A percentile compares a stretch with the other conserved stretches of the same genome.
Conservation (phyloP, 176 grass and related monocot species). For the Thinopyrum elongatum region DNA sequence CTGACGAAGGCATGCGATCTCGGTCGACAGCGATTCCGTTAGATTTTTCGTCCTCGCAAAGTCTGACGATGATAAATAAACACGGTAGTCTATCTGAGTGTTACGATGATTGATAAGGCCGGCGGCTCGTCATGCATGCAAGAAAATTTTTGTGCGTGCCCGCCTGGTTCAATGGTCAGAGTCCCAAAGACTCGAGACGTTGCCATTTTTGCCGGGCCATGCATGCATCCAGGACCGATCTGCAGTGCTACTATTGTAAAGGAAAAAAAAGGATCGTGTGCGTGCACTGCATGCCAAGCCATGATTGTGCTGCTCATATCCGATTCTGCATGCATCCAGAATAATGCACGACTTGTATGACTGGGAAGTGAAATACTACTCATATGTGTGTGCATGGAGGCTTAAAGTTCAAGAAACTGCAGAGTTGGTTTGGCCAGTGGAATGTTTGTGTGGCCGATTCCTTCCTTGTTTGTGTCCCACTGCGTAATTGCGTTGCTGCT, state of each 20-base stretch:
- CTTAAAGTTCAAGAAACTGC: conserved; percentile 22
- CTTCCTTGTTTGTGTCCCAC: background rate
- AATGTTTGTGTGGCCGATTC: conserved; percentile 3
- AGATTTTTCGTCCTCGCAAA: background rate
- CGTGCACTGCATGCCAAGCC: background rate
- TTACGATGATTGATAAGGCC: too few species aligned
- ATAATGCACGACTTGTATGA: background rate
- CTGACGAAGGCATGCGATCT: background rate
- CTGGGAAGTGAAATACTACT: background rate
- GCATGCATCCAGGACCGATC: too few species aligned
- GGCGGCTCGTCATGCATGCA: background rate
- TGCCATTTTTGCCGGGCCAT: background rate
- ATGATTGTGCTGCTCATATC: background rate
- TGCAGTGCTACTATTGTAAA: too few species aligned
- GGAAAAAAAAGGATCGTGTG: too few species aligned
- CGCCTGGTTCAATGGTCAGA: background rate
- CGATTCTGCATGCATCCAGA: background rate
- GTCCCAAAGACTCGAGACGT: background rate
- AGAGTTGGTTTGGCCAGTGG: too few species aligned
- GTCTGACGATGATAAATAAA: background rate
- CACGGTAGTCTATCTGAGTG: background rate
- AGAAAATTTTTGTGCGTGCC: too few species aligned
- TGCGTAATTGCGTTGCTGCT: background rate
- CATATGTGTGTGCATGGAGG: background rate
- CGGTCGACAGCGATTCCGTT: background rate